Percentiles rank a stretch among this genome's conserved stretches.
These are phyloP conservation scores for Grosmannia serpens DNA, from an alignment of 2,329 filamentous ascomycete genomes.

Conservation along the genomic window DNA sequence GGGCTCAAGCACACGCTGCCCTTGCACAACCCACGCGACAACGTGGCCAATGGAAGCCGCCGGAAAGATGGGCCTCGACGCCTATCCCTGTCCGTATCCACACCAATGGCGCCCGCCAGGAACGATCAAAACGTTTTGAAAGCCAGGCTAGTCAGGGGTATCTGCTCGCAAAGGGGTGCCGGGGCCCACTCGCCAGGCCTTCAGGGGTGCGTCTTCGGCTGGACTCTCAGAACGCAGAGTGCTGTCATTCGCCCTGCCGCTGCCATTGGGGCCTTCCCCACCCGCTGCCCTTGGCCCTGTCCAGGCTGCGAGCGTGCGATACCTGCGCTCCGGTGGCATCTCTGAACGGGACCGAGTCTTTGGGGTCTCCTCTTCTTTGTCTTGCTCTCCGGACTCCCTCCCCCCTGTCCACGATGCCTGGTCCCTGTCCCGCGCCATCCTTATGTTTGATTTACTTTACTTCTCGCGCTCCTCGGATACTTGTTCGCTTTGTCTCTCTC, in stretches of 20 bases:
- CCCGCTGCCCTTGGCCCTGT: neutral
- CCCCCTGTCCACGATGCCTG: slow-evolving; percentile 6
- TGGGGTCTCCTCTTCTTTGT: neutral
- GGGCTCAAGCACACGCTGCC: neutral
- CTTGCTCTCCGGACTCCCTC: slow-evolving; percentile 1
- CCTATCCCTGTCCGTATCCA: slow-evolving; percentile 5
- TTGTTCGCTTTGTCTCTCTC: neutral
- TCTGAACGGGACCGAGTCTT: neutral
- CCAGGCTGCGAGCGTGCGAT: too few species aligned
- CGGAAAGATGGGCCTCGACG: neutral
- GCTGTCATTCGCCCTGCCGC: neutral
- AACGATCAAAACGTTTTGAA: slow-evolving; percentile 8
- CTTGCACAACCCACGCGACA: neutral
- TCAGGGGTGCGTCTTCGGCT: neutral
- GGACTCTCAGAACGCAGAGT: neutral
- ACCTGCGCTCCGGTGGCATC: neutral
- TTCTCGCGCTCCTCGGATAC: neutral
- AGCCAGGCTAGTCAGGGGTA: slow-evolving; percentile 2
- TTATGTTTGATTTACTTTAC: neutral
- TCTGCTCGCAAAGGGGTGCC: too few species aligned
- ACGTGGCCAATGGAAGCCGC: slow-evolving; percentile 3
- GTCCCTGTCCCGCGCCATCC: slow-evolving; percentile 3
- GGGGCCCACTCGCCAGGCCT: neutral
- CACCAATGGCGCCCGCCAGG: slow-evolving; percentile 7
- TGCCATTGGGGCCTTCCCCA: neutral